Base-by-base conservation (phyloP, 495 filamentous ascomycete genomes). In the Penicillium dipodomyicola region DNA sequence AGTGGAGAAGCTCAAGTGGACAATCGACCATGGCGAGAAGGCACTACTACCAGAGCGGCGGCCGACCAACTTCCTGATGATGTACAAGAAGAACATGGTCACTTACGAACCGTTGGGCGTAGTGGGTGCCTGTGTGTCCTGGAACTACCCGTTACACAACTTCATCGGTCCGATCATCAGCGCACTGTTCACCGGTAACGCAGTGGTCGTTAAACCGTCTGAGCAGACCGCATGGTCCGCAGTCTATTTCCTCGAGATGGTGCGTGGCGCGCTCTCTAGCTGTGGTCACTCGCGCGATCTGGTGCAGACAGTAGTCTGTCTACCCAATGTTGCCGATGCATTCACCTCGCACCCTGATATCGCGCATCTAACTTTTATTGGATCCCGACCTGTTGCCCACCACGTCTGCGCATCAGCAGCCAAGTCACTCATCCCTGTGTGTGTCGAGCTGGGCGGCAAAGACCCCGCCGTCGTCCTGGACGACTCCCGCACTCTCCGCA, bases 111-210 rank as follows among this genome's bases (percentile, higher is more conserved):
- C 94, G 15, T 77, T 97, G 22, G 95, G 94, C 1, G 89, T 99
- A 15, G 89, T 99, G 25, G 86, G 90, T 17, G 94, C 95, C 15
- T 86, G 90, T 45, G 90, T 97, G 35, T 95, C 90, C 64, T 99
- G 94, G 94, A 99, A 99, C 78, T 98, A 82, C 63, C 82, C 92
- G 44, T 96, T 97, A 70, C 94, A 99, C 73, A 99, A 99, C 73
- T 78, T 97, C 58, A 82, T 99, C 40, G 88, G 87, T 2, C 94
- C 94, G 0, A 82, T 96, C 46, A 95, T 99, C 67, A 89, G 88
- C 58, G 84, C 90, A 15, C 80, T 97, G 41, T 97, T 97, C 70
- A 81, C 91, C n/a, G 94, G 95, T 37, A 96, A 97, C 67, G 90
- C 82, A 35, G 84, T 99, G 58, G 75, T 99, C 23, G 84, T 97